Evolutionary conservation across 176 grass and related monocot species (phyloP).

Genomic region (Guadua angustifolia): DNA sequence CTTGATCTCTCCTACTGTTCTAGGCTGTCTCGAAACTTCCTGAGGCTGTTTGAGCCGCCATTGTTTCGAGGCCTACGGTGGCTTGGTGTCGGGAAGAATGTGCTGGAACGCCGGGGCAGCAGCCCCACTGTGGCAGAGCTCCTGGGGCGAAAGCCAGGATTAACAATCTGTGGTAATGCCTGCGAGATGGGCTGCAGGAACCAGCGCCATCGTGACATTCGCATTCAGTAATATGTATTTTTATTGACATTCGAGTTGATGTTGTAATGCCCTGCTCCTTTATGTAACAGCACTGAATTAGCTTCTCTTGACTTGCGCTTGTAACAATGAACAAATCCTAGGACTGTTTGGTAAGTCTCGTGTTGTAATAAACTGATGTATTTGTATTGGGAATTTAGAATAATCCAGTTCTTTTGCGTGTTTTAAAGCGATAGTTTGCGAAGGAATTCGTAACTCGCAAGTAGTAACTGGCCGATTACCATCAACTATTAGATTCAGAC

Average conservation of each 20-base stretch:
- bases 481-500: neutral
- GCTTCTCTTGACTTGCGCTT: neutral
- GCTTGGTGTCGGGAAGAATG: constrained; percentile 86
- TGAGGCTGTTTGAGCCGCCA: constrained; percentile 59
- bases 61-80: constrained; percentile 80
- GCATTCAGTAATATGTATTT: neutral
- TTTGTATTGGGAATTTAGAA: neutral
- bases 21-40: constrained; percentile 60
- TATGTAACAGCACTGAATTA: neutral
- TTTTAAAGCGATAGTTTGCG: neutral
- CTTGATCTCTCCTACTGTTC: constrained; percentile 82
- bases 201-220: constrained; percentile 63
- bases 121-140: constrained; percentile 55
- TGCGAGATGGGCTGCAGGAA: constrained; percentile 89
- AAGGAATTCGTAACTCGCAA: neutral
- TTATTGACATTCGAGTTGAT: neutral
- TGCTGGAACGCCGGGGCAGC: constrained; percentile 50
- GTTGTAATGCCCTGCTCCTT: constrained; percentile 22
- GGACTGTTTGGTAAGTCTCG: neutral
- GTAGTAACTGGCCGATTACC: neutral
- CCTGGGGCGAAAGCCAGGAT: constrained; percentile 55
- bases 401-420: neutral
- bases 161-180: constrained; percentile 68
- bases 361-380: neutral
- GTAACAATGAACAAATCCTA: neutral